Conservation (phyloP, 1,139 yeast species). For the Magnusiomyces suaveolens region DNA sequence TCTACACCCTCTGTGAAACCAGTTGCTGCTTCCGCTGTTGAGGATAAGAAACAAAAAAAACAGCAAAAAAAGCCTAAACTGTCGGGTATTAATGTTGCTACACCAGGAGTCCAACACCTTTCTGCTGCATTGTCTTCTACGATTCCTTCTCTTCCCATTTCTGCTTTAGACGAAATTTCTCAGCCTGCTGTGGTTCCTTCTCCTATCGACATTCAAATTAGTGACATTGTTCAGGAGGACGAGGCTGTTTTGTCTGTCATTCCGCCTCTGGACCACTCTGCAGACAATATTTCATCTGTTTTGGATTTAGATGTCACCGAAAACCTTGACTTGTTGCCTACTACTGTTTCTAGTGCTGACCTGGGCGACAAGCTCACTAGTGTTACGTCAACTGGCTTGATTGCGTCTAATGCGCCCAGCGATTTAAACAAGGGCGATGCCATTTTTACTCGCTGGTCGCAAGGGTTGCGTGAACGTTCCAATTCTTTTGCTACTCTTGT, state of each 20-base stretch:
- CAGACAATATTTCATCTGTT: not conserved
- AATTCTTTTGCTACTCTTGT: slow-evolving; percentile 24
- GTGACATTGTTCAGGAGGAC: not conserved
- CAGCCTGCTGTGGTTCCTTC: no score
- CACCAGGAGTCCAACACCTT: not conserved
- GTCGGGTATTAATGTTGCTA: not conserved
- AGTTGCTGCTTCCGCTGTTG: not conserved
- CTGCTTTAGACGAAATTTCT: not conserved
- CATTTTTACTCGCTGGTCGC: not conserved
- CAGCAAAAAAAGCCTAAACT: not conserved
- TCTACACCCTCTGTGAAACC: not conserved
- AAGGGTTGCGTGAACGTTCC: slow-evolving; percentile 21
- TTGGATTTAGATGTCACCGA: not conserved
- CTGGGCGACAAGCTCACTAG: not conserved
- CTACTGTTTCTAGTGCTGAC: not conserved
- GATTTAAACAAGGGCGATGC: not conserved
- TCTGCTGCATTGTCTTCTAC: not conserved
- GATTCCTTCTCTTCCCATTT: not conserved
- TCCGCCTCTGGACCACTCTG: not conserved
- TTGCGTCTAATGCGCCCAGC: not conserved
- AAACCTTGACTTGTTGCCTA: not conserved
- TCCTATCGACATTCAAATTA: not conserved
- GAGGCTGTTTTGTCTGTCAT: not conserved
- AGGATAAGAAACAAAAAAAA: not conserved
- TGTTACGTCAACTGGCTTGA: not conserved